Percentiles rank a stretch among this genome's conserved stretches.
These are phyloP conservation scores for Alternaria conjuncta DNA, from an alignment of 2,329 filamentous ascomycete genomes.

Conservation along the genomic window DNA sequence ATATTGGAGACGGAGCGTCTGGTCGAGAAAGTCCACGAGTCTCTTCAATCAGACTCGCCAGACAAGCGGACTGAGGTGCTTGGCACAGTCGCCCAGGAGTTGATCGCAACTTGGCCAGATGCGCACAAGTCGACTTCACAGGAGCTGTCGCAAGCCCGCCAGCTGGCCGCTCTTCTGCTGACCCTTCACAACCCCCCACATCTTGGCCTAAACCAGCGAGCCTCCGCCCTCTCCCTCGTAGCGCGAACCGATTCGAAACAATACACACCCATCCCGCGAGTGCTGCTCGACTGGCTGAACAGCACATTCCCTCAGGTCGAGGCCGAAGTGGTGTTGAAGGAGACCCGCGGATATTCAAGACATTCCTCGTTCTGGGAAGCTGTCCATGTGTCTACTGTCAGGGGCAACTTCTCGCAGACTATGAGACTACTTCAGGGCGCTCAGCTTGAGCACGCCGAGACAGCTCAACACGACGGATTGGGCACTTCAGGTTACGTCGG, in stretches of 20 bases:
- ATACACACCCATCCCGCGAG: constrained; percentile 69
- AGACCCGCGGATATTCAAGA: constrained; percentile 75
- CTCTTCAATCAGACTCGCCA: constrained; percentile 39
- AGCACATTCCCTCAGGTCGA: constrained; percentile 73
- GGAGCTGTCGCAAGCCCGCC: constrained; percentile 75
- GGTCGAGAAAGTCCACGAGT: constrained; percentile 54
- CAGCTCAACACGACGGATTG: constrained; percentile 66
- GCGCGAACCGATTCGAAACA: constrained; percentile 28
- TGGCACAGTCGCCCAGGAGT: constrained; percentile 34
- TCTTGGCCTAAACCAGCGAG: constrained; percentile 25
- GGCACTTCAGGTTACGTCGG: constrained; percentile 74
- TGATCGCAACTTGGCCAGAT: constrained; percentile 61
- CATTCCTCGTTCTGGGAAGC: constrained; percentile 86
- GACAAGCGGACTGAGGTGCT: constrained; percentile 39
- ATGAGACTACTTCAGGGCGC: constrained; percentile 74
- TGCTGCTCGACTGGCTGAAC: constrained; percentile 84
- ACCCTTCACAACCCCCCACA: constrained; percentile 72
- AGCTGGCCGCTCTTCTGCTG: constrained; percentile 77
- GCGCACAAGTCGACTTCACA: constrained; percentile 42
- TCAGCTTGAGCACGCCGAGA: constrained; percentile 78
- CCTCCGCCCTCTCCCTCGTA: constrained; percentile 34
- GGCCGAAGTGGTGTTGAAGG: constrained; percentile 66
- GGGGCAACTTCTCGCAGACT: constrained; percentile 73
- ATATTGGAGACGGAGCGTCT: constrained; percentile 78
- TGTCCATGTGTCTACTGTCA: constrained; percentile 71